Conservation (phyloP, 495 filamentous ascomycete species). For the Letharia columbiana region DNA sequence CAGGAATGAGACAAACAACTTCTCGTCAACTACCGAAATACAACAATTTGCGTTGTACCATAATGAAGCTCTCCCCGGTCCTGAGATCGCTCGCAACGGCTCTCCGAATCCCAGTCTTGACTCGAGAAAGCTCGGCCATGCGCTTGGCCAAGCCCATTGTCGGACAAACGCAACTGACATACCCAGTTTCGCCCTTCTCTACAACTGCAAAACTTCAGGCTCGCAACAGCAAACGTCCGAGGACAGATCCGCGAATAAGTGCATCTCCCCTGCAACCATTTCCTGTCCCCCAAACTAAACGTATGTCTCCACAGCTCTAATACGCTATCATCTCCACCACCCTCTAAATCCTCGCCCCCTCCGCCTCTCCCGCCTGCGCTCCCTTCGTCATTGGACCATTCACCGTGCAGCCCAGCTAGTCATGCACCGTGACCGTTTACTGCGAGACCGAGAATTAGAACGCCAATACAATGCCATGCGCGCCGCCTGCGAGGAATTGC, state of each 20-base stretch:
- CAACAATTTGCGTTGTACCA: background rate
- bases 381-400: conserved; percentile 97
- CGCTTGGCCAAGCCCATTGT: background rate
- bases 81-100: conserved; percentile 41
- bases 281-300: background rate
- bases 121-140: conserved; percentile 8
- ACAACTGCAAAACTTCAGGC: conserved; percentile 32
- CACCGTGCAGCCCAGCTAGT: conserved; percentile 85
- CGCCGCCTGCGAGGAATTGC: conserved; percentile 70
- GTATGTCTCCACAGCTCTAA: conserved; percentile 37
- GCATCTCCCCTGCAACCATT: conserved; percentile 23
- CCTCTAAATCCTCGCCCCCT: conserved; percentile 66
- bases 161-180: background rate
- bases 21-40: background rate
- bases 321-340: conserved; percentile 59
- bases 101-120: conserved; percentile 27
- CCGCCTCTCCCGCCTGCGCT: conserved; percentile 75
- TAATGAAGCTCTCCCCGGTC: conserved; percentile 33
- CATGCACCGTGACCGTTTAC: conserved; percentile 52
- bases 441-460: conserved; percentile 55
- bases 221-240: conserved; percentile 26
- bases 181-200: conserved; percentile 32
- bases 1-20: background rate
- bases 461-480: conserved; percentile 73
- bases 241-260: conserved; percentile 42